Conservation (phyloP, 768 basidiomycete genomes). For the Rhizopogon roseolus region DNA sequence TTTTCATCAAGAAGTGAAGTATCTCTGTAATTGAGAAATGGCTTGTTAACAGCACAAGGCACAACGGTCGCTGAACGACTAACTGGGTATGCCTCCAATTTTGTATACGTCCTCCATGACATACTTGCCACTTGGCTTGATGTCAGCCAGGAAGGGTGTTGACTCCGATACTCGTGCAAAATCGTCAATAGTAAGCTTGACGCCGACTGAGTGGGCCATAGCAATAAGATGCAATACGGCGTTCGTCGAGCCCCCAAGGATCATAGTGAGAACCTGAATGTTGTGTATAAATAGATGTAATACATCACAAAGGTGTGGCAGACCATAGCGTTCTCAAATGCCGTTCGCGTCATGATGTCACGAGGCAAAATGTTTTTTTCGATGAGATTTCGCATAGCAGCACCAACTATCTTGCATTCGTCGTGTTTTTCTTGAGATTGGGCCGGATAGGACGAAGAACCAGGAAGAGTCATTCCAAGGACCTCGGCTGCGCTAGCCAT, state of each 20-base stretch:
- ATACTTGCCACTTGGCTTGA: constrained; percentile 97
- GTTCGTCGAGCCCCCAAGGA: constrained; percentile 96
- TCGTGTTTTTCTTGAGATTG: constrained; percentile 83
- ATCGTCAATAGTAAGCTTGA: constrained; percentile 85
- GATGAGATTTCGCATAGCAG: constrained; percentile 81
- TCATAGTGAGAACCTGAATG: constrained; percentile 85
- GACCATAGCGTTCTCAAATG: constrained; percentile 98
- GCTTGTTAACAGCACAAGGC: background rate
- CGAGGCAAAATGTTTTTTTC: constrained; percentile 89
- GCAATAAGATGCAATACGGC: constrained; percentile 97
- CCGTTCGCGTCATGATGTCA: constrained; percentile 94
- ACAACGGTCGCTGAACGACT: constrained; percentile 20
- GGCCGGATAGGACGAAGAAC: constrained; percentile 96
- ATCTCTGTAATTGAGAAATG: constrained; percentile 49
- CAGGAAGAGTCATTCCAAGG: constrained; percentile 93
- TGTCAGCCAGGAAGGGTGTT: constrained; percentile 90
- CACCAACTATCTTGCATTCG: constrained; percentile 79
- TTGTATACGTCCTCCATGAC: constrained; percentile 98
- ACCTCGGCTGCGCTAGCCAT: constrained; percentile 97
- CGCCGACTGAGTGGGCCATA: constrained; percentile 92
- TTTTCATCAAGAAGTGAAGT: constrained; percentile 78
- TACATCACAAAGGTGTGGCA: constrained; percentile 5
- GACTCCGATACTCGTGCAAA: constrained; percentile 93
- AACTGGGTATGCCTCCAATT: constrained; percentile 95
- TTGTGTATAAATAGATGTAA: background rate